These are phyloP conservation scores for Fremontodendron californicum DNA, from an alignment of 345 rosid genomes.

Conservation along the genomic window DNA sequence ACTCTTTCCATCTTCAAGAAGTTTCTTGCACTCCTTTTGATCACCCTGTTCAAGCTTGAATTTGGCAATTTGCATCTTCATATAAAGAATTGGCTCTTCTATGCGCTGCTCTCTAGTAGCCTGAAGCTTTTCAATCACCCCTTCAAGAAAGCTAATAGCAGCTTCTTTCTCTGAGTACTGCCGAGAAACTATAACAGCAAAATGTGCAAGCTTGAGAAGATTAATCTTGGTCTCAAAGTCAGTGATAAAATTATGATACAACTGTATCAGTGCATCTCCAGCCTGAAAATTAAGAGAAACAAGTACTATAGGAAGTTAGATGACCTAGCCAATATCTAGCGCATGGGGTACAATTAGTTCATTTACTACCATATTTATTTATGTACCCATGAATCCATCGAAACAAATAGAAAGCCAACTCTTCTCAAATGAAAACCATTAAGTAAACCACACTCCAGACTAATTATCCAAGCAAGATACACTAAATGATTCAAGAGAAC, in stretches of 20 bases:
- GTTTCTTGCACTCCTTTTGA: constrained; percentile 82
- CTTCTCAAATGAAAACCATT: background rate
- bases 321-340: background rate
- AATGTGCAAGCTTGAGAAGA: constrained; percentile 96
- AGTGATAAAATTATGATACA: constrained; percentile 85
- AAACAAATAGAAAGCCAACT: background rate
- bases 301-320: constrained; percentile 1
- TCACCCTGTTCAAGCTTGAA: constrained; percentile 89
- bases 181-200: constrained; percentile 85
- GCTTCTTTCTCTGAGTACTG: constrained; percentile 95
- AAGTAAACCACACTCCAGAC: background rate
- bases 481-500: background rate
- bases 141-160: constrained; percentile 77
- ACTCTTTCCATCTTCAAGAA: constrained; percentile 84
- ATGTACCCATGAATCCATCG: background rate
- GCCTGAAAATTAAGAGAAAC: constrained; percentile 47
- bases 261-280: constrained; percentile 87
- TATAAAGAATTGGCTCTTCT: constrained; percentile 83
- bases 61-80: constrained; percentile 80
- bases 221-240: constrained; percentile 99
- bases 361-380: background rate
- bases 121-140: constrained; percentile 78
- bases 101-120: constrained; percentile 74
- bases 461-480: background rate
- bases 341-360: background rate